These are phyloP conservation scores for Chondrus crispus DNA, from an alignment of 23 red algal species.

Conservation along the genomic window DNA sequence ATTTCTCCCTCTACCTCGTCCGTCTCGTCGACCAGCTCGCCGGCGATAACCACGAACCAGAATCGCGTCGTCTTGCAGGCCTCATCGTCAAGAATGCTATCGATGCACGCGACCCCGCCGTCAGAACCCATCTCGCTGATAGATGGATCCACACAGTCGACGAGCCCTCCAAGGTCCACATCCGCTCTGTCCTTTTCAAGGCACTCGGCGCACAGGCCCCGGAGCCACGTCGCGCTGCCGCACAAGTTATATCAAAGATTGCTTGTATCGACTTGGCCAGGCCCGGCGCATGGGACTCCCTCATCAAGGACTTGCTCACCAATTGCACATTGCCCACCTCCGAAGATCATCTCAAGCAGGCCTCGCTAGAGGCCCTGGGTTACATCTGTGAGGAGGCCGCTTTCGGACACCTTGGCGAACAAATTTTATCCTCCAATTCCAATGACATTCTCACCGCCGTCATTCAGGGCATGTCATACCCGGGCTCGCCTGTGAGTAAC, in stretches of 20 bases:
- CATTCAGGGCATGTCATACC: conserved; percentile 88
- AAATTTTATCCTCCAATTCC: conserved; percentile 65
- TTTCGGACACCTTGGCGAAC: conserved; percentile 42
- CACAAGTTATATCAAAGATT: conserved; percentile 93
- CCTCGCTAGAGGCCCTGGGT: conserved; percentile 81
- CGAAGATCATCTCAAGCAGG: conserved; percentile 55
- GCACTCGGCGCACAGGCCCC: conserved; percentile 60
- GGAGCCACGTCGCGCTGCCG: conserved; percentile 70
- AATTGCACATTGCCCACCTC: background rate
- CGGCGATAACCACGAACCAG: conserved; percentile 55
- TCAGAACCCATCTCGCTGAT: conserved; percentile 43
- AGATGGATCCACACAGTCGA: conserved; percentile 72
- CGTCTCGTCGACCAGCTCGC: conserved; percentile 76
- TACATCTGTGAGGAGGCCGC: conserved; percentile 88
- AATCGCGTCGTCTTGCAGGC: conserved; percentile 88
- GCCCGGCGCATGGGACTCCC: conserved; percentile 70
- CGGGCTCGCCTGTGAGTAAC: conserved; percentile 10
- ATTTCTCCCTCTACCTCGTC: conserved; percentile 65
- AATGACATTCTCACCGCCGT: conserved; percentile 96
- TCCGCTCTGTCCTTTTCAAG: conserved; percentile 57
- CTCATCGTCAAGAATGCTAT: conserved; percentile 95
- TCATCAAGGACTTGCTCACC: conserved; percentile 68
- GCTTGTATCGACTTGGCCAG: conserved; percentile 82
- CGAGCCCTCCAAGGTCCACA: conserved; percentile 43
- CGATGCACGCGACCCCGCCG: conserved; percentile 48